phyloP scores from a whole-genome alignment of 2,329 filamentous ascomycete genomes.

The Alternaria brassicicola region DNA sequence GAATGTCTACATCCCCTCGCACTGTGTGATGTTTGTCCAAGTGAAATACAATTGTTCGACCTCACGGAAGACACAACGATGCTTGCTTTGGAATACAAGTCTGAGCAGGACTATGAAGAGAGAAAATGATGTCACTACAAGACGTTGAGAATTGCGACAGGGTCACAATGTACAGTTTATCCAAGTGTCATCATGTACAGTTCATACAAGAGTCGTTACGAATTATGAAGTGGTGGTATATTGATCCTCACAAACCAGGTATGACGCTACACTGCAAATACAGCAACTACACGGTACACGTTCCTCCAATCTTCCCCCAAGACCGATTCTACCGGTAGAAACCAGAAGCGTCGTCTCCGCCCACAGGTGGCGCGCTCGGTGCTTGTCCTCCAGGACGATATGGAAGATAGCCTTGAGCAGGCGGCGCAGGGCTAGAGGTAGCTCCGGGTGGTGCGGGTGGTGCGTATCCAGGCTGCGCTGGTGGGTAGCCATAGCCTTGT shows the following conservation, averaged over 20 bases:
- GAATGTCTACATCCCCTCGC: too few relatives aligned
- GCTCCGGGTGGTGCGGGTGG: slow-evolving; percentile 39
- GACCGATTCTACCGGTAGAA: slow-evolving; percentile 33
- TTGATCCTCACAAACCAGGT: background rate
- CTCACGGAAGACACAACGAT: background rate
- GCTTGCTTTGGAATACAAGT: background rate
- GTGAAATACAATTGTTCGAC: background rate
- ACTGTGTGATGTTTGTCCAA: too few relatives aligned
- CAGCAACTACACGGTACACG: background rate
- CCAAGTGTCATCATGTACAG: background rate
- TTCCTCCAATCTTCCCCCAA: background rate
- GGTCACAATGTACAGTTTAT: too few relatives aligned
- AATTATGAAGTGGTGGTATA: background rate
- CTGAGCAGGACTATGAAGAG: background rate
- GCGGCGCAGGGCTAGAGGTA: slow-evolving; percentile 32
- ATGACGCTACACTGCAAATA: background rate
- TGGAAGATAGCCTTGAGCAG: slow-evolving; percentile 35
- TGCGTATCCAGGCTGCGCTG: slow-evolving; percentile 40
- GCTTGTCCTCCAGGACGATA: slow-evolving; percentile 45
- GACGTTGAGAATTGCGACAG: background rate
- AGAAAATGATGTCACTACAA: background rate
- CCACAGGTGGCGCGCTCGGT: slow-evolving; percentile 37
- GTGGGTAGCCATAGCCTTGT: slow-evolving; percentile 39
- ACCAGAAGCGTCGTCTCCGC: slow-evolving; percentile 38
- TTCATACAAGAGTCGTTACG: background rate